These are phyloP conservation scores for Colletotrichum zoysiae DNA, from an alignment of 2,329 filamentous ascomycete species.

Conservation along the genomic window DNA sequence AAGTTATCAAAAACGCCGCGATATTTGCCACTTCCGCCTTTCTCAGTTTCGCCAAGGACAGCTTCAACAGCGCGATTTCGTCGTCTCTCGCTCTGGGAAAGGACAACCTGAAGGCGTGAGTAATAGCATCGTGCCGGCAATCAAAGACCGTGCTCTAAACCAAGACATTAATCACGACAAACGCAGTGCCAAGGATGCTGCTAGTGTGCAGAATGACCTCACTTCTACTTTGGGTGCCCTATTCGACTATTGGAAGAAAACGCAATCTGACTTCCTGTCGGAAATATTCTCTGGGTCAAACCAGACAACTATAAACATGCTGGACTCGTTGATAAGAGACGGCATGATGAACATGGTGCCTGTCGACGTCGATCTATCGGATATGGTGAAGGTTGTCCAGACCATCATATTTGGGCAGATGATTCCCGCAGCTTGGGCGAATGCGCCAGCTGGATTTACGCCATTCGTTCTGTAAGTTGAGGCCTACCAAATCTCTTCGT, in stretches of 20 bases:
- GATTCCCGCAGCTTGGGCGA: conserved; percentile 24
- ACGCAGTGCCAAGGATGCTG: conserved; percentile 17
- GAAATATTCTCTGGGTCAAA: conserved; percentile 15
- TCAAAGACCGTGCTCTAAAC: neutral
- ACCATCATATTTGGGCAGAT: conserved; percentile 24
- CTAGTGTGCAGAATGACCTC: conserved; percentile 10
- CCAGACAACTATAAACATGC: conserved; percentile 9
- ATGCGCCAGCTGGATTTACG: neutral
- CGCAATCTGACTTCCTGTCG: conserved; percentile 9
- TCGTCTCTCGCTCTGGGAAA: conserved; percentile 1
- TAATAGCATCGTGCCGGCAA: neutral
- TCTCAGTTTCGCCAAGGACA: conserved; percentile 12
- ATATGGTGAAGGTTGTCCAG: neutral
- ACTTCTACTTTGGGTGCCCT: conserved; percentile 2
- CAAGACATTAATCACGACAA: neutral
- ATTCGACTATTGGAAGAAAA: conserved; percentile 31
- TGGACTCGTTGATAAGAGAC: neutral
- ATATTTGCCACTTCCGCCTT: neutral
- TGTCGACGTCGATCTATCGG: conserved; percentile 18
- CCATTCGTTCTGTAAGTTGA: conserved; percentile 27
- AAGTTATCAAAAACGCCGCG: conserved; percentile 12
- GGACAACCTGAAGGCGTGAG: conserved; percentile 13
- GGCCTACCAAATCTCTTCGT: neutral
- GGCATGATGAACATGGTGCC: conserved; percentile 33
- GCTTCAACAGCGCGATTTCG: conserved; percentile 6